These are phyloP conservation scores for Teunomyces pallodes DNA, from an alignment of 805 yeast genomes.

Conservation along the genomic window DNA sequence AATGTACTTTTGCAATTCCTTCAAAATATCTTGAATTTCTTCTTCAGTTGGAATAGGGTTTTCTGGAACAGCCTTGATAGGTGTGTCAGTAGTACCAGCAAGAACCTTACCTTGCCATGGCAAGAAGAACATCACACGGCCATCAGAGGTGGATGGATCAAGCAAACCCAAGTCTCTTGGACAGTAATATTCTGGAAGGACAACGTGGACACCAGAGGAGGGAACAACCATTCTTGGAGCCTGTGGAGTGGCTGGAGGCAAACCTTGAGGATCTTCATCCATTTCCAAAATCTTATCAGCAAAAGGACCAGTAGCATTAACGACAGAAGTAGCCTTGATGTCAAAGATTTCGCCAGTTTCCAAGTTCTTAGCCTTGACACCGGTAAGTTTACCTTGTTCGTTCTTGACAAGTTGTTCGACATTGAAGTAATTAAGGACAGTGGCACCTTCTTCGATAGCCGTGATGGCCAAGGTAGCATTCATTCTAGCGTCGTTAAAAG, in stretches of 20 bases:
- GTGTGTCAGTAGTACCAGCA: conserved; percentile 96
- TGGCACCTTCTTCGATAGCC: conserved; percentile 85
- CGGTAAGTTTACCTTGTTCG: conserved; percentile 55
- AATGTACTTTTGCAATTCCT: conserved; percentile 85
- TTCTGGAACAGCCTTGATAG: conserved; percentile 65
- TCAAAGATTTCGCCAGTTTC: conserved; percentile 63
- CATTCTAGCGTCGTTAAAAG: conserved; percentile 90
- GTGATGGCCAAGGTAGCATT: conserved; percentile 82
- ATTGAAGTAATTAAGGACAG: conserved; percentile 81
- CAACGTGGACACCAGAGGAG: conserved; percentile 89
- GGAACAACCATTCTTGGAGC: conserved; percentile 87
- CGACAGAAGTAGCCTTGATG: conserved; percentile 69
- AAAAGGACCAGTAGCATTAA: conserved; percentile 95
- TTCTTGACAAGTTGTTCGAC: conserved; percentile 75
- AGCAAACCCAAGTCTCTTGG: conserved; percentile 84
- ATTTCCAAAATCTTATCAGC: conserved; percentile 81
- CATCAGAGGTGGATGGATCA: conserved; percentile 91
- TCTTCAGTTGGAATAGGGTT: conserved; percentile 84
- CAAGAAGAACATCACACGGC: conserved; percentile 93
- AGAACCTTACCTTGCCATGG: conserved; percentile 98
- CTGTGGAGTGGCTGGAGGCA: conserved; percentile 51
- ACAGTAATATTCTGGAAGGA: conserved; percentile 89
- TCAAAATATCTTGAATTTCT: conserved; percentile 82
- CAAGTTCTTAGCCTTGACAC: conserved; percentile 72
- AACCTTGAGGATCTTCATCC: conserved; percentile 70